Base-by-base conservation (phyloP, 2,329 filamentous ascomycete species). In the Berkeleyomyces rouxiae region DNA sequence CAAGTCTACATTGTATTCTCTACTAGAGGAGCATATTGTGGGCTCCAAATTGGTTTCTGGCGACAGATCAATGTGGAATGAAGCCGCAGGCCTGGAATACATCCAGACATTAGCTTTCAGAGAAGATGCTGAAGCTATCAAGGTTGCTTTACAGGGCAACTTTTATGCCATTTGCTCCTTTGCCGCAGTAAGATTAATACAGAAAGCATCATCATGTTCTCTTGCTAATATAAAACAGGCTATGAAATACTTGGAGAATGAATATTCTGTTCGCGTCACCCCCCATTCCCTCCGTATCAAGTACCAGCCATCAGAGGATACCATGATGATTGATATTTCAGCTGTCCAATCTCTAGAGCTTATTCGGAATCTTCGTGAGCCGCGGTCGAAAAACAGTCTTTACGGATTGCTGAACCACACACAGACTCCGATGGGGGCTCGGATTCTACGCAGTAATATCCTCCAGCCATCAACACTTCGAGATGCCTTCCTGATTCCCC, bases 261-360 rank as follows among this genome's bases (percentile, higher is more conserved):
- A 83, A 5, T 78, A 90, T 65, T 78, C 78, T 3, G 78, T 86
- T 65, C 82, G 79, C 0, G 93, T 96, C 70, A 79, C 83, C 3
- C 77, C 80, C n/a, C 86, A 93, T 70, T 91, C 91, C 23, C 79
- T 97, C 40, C 83, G 90, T 3, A 86, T 97, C 69, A 86, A 84
- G 66, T 96, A 95, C 67, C 86, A 92, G 68, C 87, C 90, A 0
- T 90, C 90, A 0, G 88, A 95, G 70, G 88, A 92, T 33, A 88
- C 90, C 0, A 96, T 97, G 91, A 89, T 95, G 82, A 95, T 97
- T 68, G 92, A 96, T 69, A 79, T 93, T 2, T 86, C 89, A 0
- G 95, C 91, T 0, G 89, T 96, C 37, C 81, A 85, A 44, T 90
- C 90, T 0, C 77, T 99, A 2, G 93, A 99, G 71, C 79, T 99